A percentile compares a stretch with the other conserved stretches of the same genome.
Evolutionary conservation across 495 filamentous ascomycete genomes (phyloP).

Genomic region (Aspergillus cristatus): DNA sequence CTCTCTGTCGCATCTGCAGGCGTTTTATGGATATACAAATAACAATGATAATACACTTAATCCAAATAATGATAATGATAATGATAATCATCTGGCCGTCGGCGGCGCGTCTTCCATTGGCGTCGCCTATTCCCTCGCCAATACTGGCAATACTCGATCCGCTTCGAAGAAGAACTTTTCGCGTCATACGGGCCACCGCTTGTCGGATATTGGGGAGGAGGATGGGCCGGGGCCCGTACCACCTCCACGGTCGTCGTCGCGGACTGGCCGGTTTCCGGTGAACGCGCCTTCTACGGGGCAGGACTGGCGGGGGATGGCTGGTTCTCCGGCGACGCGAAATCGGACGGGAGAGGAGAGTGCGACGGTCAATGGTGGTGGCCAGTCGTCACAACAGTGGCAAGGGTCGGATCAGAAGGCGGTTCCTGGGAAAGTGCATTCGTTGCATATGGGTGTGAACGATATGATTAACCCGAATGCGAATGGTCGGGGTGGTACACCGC

Average conservation of each 20-base stretch:
- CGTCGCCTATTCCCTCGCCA: conserved; percentile 8
- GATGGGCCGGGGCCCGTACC: conserved; percentile 6
- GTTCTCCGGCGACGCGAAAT: conserved; percentile 8
- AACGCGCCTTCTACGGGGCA: conserved; percentile 1
- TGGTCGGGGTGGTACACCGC: conserved; percentile 2
- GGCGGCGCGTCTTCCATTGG: conserved; percentile 13
- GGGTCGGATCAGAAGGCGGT: conserved; percentile 10
- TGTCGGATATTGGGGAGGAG: conserved; percentile 68
- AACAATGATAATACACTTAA: no score
- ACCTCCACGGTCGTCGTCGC: conserved; percentile 13
- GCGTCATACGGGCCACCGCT: conserved; percentile 42
- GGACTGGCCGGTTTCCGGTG: conserved; percentile 12
- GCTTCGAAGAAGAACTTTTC: conserved; percentile 27
- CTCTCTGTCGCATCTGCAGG: conserved; percentile 28
- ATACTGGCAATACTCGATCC: conserved; percentile 4
- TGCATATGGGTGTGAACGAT: conserved; percentile 6
- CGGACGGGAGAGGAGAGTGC: conserved; percentile 3
- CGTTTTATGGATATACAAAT: conserved; percentile 9
- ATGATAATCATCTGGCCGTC: no score
- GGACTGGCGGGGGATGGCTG: not conserved
- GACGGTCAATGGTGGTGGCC: no score
- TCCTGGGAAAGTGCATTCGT: conserved; percentile 5
- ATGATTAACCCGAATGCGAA: conserved; percentile 1
- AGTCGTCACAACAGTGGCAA: no score
- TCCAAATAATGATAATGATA: no score